Evolutionary conservation across 257 asterid species (phyloP).

Genomic region (Solanum chmielewskii): DNA sequence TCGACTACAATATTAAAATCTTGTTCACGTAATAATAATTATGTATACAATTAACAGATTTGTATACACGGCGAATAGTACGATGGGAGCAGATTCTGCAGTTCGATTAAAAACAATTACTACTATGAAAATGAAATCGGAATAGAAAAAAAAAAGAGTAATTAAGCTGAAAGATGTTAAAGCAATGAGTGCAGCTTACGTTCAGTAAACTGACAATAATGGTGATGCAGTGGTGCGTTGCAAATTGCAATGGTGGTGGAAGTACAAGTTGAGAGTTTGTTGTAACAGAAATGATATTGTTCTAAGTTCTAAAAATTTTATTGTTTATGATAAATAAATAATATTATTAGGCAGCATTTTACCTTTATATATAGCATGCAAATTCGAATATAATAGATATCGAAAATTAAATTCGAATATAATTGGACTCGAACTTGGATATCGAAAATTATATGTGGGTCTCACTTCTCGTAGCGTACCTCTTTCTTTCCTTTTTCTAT

Average conservation of each 20-base stretch:
- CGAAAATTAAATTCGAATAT: no score
- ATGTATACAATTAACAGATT: not conserved
- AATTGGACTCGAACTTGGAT: fast-evolving
- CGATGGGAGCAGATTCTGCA: not conserved
- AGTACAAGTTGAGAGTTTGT: not conserved
- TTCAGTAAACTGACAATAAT: no score
- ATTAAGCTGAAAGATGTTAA: no score
- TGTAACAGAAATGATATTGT: slow-evolving; percentile 6
- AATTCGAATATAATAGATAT: no score
- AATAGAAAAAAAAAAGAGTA: no score
- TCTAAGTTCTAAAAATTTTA: not conserved
- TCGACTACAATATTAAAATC: not conserved
- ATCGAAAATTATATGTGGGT: no score
- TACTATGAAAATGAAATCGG: no score
- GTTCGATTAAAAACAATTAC: no score
- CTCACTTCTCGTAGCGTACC: slow-evolving; percentile 34
- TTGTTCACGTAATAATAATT: not conserved
- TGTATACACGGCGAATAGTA: not conserved
- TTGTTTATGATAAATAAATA: not conserved
- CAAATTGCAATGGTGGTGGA: no score
- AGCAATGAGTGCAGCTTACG: no score
- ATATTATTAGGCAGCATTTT: not conserved
- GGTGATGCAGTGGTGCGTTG: no score
- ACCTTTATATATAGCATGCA: fast-evolving
- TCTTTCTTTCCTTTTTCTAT: not conserved